These are phyloP conservation scores for Sporothrix luriei DNA, from an alignment of 2,329 filamentous ascomycete species.

Conservation along the genomic window DNA sequence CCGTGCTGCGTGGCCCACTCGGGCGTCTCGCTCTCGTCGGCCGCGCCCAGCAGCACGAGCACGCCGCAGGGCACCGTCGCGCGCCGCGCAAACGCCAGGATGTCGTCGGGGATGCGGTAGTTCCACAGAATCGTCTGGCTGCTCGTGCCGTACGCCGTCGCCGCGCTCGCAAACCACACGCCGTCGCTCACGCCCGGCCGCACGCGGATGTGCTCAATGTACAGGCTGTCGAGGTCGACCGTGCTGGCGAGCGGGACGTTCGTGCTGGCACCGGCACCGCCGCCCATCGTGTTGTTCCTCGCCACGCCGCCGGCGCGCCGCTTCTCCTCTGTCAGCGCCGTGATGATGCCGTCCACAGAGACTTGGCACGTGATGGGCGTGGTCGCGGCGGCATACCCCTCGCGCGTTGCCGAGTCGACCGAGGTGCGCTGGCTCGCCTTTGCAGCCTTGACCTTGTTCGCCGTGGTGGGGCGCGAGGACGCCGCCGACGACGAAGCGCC, in stretches of 20 bases:
- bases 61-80: constrained; percentile 62
- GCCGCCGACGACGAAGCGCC: constrained; percentile 11
- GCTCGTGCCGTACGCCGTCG: constrained; percentile 58
- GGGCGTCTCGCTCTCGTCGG: constrained; percentile 56
- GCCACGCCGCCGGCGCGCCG: constrained; percentile 28
- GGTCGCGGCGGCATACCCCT: constrained; percentile 37
- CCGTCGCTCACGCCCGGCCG: constrained; percentile 44
- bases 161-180: constrained; percentile 60
- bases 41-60: constrained; percentile 56
- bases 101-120: constrained; percentile 58
- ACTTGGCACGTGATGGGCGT: constrained; percentile 53
- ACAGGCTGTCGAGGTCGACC: constrained; percentile 45
- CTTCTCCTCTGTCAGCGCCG: constrained; percentile 49
- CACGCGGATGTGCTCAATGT: constrained; percentile 53
- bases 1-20: constrained; percentile 54
- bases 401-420: constrained; percentile 43
- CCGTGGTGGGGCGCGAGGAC: constrained; percentile 20
- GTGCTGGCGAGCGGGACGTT: constrained; percentile 35
- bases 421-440: constrained; percentile 28
- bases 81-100: constrained; percentile 54
- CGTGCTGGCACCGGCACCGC: neutral
- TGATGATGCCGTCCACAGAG: constrained; percentile 51
- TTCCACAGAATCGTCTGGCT: constrained; percentile 62
- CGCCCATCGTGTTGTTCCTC: constrained; percentile 34
- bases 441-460: neutral